phyloP scores from a whole-genome alignment of 108 stramenopile species.

The Conticribra guillardii region DNA sequence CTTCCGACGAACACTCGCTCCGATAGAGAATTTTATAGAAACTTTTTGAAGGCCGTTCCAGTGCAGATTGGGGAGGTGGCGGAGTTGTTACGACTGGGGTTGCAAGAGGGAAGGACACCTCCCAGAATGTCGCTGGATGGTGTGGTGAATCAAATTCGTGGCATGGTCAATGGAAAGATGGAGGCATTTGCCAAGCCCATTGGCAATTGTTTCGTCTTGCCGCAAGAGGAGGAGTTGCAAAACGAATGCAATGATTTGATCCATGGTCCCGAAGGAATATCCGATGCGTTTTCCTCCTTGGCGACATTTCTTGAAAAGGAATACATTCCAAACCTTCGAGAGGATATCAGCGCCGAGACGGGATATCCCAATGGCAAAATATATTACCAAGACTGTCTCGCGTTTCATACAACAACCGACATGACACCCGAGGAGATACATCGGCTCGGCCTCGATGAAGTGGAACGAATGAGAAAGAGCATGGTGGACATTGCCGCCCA shows the following conservation, averaged over 20 bases:
- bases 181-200: background rate
- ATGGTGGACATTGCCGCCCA: slow-evolving; percentile 53
- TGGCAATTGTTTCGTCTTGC: background rate
- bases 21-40: no score
- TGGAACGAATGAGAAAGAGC: slow-evolving; percentile 39
- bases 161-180: background rate
- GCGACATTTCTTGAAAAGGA: slow-evolving; percentile 55
- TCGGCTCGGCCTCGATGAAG: slow-evolving; percentile 59
- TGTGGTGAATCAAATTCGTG: no score
- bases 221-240: background rate
- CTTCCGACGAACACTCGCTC: no score
- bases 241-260: no score
- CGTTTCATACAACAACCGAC: slow-evolving; percentile 64
- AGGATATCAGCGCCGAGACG: slow-evolving; percentile 52
- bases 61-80: no score
- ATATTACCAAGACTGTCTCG: slow-evolving; percentile 58
- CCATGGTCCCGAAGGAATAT: no score
- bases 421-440: slow-evolving; percentile 63
- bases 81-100: no score
- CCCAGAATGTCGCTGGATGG: no score
- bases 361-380: slow-evolving; percentile 56
- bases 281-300: no score
- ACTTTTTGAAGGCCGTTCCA: no score
- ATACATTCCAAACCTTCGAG: slow-evolving; percentile 54
- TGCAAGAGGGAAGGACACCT: no score